phyloP scores from a whole-genome alignment of 805 yeast genomes.

The Candida sakaeoensis region DNA sequence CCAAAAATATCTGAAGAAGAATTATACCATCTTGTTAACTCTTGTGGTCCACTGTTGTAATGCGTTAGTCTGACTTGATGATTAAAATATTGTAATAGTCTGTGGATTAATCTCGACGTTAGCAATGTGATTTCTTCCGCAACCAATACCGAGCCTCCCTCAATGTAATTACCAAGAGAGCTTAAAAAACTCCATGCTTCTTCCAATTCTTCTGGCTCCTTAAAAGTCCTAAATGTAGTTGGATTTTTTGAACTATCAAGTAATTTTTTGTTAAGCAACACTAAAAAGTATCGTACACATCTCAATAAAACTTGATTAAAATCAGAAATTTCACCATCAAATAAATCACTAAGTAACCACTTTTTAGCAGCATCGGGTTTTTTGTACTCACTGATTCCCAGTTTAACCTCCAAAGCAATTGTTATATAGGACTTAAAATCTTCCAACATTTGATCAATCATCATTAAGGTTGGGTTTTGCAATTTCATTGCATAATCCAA shows the following conservation, averaged over 20 bases:
- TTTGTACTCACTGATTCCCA: conserved; percentile 58
- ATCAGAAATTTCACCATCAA: conserved; percentile 49
- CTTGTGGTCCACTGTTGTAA: conserved; percentile 34
- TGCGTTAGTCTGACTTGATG: conserved; percentile 66
- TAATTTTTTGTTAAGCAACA: conserved; percentile 69
- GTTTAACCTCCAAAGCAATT: conserved; percentile 71
- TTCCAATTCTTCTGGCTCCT: conserved; percentile 88
- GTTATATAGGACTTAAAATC: conserved; percentile 77
- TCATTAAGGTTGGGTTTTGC: conserved; percentile 86
- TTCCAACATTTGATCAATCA: conserved; percentile 89
- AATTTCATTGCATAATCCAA: conserved; percentile 73
- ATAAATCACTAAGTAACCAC: conserved; percentile 67
- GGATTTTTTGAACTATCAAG: conserved; percentile 67
- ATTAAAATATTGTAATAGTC: conserved; percentile 67
- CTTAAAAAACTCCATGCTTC: conserved; percentile 75
- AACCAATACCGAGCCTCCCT: conserved; percentile 75
- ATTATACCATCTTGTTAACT: conserved; percentile 58
- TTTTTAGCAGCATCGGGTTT: conserved; percentile 51
- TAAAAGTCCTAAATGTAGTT: conserved; percentile 72
- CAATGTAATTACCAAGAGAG: conserved; percentile 72
- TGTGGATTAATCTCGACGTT: conserved; percentile 61
- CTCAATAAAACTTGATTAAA: conserved; percentile 67
- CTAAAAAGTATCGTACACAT: conserved; percentile 69
- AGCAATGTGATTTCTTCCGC: conserved; percentile 72
- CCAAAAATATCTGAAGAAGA: conserved; percentile 69